Conservation (phyloP, 495 filamentous ascomycete species). For the Trypethelium eluteriae region DNA sequence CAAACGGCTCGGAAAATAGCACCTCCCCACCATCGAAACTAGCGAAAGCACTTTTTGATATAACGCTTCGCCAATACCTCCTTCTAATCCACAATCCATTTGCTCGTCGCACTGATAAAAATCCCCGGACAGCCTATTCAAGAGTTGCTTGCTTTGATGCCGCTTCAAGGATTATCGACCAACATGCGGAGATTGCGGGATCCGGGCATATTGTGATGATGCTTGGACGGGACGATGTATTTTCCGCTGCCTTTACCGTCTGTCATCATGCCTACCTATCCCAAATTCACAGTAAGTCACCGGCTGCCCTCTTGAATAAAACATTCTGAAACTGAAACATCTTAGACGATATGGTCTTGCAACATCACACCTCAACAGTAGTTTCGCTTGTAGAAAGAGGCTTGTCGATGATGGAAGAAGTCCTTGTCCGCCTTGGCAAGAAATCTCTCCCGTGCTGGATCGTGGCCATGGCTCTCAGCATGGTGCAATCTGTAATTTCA, state of each 20-base stretch:
- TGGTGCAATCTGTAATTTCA: background rate
- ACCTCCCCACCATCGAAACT: background rate
- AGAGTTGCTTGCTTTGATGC: constrained; percentile 20
- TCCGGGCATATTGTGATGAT: constrained; percentile 16
- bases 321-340: background rate
- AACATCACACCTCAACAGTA: background rate
- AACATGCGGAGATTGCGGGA: constrained; percentile 12
- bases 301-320: too few species aligned
- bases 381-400: constrained; percentile 2
- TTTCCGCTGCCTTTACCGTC: constrained; percentile 22
- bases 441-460: constrained; percentile 1
- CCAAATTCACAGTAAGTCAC: background rate
- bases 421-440: constrained; percentile 1
- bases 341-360: background rate
- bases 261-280: constrained; percentile 16
- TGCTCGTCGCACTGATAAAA: constrained; percentile 19
- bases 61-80: constrained; percentile 24
- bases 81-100: constrained; percentile 23
- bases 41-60: constrained; percentile 14
- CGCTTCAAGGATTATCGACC: constrained; percentile 18
- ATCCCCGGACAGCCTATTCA: constrained; percentile 17
- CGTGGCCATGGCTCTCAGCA: background rate
- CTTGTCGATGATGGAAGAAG: background rate
- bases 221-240: constrained; percentile 18
- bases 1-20: background rate